Evolutionary conservation across 805 yeast genomes (phyloP), one percentile per base, ranked within the genome.

Genomic region (Candida vartiovaarae): DNA sequence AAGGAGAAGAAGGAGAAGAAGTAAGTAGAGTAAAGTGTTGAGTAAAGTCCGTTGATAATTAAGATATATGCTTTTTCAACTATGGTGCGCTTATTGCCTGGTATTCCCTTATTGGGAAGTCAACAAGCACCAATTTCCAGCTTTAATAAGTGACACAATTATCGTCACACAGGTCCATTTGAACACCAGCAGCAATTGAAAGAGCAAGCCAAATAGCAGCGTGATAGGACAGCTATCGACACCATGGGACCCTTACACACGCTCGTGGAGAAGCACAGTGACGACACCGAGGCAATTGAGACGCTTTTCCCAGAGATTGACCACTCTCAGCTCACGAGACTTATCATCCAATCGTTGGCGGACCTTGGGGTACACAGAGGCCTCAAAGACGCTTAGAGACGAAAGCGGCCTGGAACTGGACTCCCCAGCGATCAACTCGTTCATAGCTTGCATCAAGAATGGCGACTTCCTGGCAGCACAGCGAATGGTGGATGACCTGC

Each of bases 291-390:
- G 26, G 11, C 40, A 15, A 39, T 47, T 2, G 34, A 24, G 2
- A 7, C 24, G n/a, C 9, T 41, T n/a, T 57, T 50, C 41, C 60
- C 62, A 6, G 48, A 49, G n/a, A 42, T 55, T 11, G 47, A 55
- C 32, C 45, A 36, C 23, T 48, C 47, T 23, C 75, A 76, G 52
- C 61, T 75, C 23, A 68, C 78, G 3, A 66, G 76, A 40, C 59
- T 78, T 28, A 55, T 78, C 34, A 69, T 76, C 32, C 80, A 76
- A 49, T 61, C 78, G 1, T 55, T 78, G 40, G 60, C 63, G 32
- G 81, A 75, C 45, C 48, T 78, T 78, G 45, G 80, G 80, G 4
- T 75, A 71, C 51, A 44, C 53, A 4, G 50, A 59, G 3, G 56
- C 76, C 0, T 71, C 77, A 0, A 47, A 57, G 4, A 42, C 50